A percentile compares a stretch with the other conserved stretches of the same genome.
phyloP scores from a whole-genome alignment of 2,329 filamentous ascomycete species.

The Pestalotiopsis sp. region DNA sequence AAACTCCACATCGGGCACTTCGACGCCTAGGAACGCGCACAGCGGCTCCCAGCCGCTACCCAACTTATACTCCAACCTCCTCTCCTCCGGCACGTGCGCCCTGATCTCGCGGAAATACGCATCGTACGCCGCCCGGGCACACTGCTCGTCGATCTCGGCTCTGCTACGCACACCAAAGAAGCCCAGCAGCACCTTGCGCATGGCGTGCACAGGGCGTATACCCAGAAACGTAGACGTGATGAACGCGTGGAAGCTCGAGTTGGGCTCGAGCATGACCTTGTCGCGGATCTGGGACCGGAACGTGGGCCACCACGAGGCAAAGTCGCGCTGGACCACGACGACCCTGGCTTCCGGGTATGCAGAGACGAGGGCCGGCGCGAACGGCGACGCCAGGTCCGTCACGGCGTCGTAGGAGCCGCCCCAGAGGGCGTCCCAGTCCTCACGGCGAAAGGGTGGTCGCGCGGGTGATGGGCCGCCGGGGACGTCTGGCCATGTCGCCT shows the following conservation, averaged over 20 bases:
- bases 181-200: slow-evolving; percentile 14
- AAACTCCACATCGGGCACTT: neutral
- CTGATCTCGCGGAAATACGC: neutral
- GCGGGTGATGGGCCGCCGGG: neutral
- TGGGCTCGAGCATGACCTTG: neutral
- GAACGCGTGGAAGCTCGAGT: neutral
- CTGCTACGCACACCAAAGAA: slow-evolving; percentile 12
- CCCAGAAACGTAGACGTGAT: slow-evolving; percentile 25
- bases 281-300: slow-evolving; percentile 24
- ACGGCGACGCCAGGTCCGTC: slow-evolving; percentile 22
- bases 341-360: slow-evolving; percentile 26
- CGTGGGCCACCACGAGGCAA: slow-evolving; percentile 26
- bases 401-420: slow-evolving; percentile 19
- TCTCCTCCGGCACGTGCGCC: neutral
- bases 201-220: neutral
- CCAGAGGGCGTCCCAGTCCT: neutral
- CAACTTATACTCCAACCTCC: neutral
- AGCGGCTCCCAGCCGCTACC: neutral
- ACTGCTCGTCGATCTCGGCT: neutral
- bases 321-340: slow-evolving; percentile 24
- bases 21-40: neutral
- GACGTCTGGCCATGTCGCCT: neutral
- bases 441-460: neutral
- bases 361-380: slow-evolving; percentile 20
- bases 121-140: neutral